phyloP scores from a whole-genome alignment of 1,139 yeast species.

The Hyphopichia burtonii region DNA sequence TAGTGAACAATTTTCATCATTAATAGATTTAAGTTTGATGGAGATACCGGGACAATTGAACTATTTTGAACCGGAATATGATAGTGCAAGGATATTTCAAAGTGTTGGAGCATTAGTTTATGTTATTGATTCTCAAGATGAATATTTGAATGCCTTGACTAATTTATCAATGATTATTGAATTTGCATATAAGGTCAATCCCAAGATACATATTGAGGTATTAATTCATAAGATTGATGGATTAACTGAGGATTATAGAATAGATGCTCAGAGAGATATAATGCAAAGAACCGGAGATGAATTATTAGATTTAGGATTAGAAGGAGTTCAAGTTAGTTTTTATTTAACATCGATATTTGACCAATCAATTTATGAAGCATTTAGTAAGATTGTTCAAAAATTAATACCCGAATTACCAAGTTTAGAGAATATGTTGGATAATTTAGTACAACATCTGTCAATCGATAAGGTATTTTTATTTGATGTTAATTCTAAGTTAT shows the following conservation, averaged over 20 bases:
- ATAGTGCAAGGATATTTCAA: conserved; percentile 72
- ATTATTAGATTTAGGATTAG: conserved; percentile 81
- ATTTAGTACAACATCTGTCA: conserved; percentile 83
- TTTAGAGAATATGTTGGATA: conserved; percentile 83
- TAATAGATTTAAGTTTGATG: conserved; percentile 88
- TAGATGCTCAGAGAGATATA: conserved; percentile 94
- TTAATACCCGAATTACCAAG: conserved; percentile 86
- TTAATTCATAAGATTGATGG: conserved; percentile 96
- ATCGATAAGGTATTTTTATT: conserved; percentile 91
- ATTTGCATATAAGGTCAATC: conserved; percentile 83
- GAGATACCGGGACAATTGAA: conserved; percentile 95
- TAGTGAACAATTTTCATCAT: conserved; percentile 69
- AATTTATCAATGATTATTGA: conserved; percentile 87
- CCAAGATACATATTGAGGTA: conserved; percentile 84
- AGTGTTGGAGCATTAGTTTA: conserved; percentile 92
- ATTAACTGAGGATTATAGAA: conserved; percentile 84
- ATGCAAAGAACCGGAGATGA: conserved; percentile 97
- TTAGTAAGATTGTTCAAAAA: conserved; percentile 88
- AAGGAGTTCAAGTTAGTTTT: conserved; percentile 88
- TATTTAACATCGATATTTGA: conserved; percentile 92
- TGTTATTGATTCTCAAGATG: conserved; percentile 94
- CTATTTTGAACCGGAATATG: conserved; percentile 81
- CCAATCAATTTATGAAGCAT: conserved; percentile 94
- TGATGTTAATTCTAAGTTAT: conserved; percentile 90
- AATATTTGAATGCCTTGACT: conserved; percentile 86